Percentiles rank a stretch among this genome's conserved stretches.
phyloP scores from a whole-genome alignment of 495 filamentous ascomycete species.

The Talaromyces proteolyticus region DNA sequence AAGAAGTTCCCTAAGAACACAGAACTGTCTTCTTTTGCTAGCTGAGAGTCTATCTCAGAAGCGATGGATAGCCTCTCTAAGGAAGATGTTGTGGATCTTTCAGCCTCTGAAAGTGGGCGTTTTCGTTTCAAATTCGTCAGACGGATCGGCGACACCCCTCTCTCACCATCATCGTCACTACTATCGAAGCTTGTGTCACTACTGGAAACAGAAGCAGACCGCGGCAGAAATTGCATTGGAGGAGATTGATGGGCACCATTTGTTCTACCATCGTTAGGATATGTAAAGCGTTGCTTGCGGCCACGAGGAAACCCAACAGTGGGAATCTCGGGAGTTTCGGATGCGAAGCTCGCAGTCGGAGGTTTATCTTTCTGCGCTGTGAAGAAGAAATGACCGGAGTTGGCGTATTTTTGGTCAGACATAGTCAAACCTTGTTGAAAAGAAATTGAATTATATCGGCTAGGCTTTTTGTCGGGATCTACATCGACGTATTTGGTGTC shows the following conservation, averaged over 20 bases:
- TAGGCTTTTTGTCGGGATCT: slow-evolving; percentile 15
- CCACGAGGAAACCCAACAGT: slow-evolving; percentile 34
- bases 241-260: neutral
- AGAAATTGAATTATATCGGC: slow-evolving; percentile 40
- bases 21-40: slow-evolving; percentile 22
- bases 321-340: slow-evolving; percentile 37
- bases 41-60: slow-evolving; percentile 14
- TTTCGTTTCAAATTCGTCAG: slow-evolving; percentile 33
- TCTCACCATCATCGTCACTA: slow-evolving; percentile 20
- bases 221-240: neutral
- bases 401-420: slow-evolving; percentile 46
- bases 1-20: slow-evolving; percentile 40
- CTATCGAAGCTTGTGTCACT: slow-evolving; percentile 27
- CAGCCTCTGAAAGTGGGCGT: slow-evolving; percentile 30
- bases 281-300: slow-evolving; percentile 4
- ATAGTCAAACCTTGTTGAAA: slow-evolving; percentile 39
- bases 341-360: slow-evolving; percentile 2
- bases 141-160: slow-evolving; percentile 12
- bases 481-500: slow-evolving; percentile 7
- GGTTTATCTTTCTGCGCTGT: slow-evolving; percentile 4
- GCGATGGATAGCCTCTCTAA: slow-evolving; percentile 20
- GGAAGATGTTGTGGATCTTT: slow-evolving; percentile 22
- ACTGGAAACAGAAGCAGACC: slow-evolving; percentile 22
- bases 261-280: neutral
- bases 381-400: slow-evolving; percentile 46